Conservation (phyloP, 1,284 basidiomycete species). For the Cutaneotrichosporon sp. region DNA sequence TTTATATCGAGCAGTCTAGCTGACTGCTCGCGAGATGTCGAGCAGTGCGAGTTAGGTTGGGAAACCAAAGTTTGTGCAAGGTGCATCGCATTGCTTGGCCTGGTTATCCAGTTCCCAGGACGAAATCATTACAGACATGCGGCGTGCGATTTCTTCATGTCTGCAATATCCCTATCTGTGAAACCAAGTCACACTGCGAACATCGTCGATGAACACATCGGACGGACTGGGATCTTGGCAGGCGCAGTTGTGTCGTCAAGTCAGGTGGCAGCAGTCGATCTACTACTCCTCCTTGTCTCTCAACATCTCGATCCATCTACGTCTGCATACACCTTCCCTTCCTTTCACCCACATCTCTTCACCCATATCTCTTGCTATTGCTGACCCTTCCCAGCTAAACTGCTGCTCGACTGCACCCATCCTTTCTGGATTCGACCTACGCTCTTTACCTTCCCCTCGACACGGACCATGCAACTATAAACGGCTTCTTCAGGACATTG, state of each 20-base stretch:
- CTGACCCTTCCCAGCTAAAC: slow-evolving; percentile 1
- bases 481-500: slow-evolving; percentile 8
- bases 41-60: too few relatives aligned
- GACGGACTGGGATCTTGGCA: too few relatives aligned
- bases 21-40: too few relatives aligned
- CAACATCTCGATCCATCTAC: background rate
- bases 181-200: too few relatives aligned
- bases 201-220: too few relatives aligned
- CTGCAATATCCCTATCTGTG: background rate
- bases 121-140: background rate
- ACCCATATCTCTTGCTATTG: background rate
- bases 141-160: too few relatives aligned
- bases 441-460: slow-evolving; percentile 30
- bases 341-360: background rate
- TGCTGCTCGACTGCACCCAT: background rate
- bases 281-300: background rate
- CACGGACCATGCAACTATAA: slow-evolving; percentile 32
- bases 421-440: slow-evolving; percentile 1
- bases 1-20: too few relatives aligned
- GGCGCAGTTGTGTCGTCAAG: too few relatives aligned
- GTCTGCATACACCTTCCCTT: background rate
- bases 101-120: too few relatives aligned
- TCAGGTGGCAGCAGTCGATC: too few relatives aligned
- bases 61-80: too few relatives aligned
- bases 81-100: too few relatives aligned